Evolutionary conservation across 345 rosid genomes (phyloP), one percentile per base, ranked within the genome.

Genomic region (Citrus cavaleriei): DNA sequence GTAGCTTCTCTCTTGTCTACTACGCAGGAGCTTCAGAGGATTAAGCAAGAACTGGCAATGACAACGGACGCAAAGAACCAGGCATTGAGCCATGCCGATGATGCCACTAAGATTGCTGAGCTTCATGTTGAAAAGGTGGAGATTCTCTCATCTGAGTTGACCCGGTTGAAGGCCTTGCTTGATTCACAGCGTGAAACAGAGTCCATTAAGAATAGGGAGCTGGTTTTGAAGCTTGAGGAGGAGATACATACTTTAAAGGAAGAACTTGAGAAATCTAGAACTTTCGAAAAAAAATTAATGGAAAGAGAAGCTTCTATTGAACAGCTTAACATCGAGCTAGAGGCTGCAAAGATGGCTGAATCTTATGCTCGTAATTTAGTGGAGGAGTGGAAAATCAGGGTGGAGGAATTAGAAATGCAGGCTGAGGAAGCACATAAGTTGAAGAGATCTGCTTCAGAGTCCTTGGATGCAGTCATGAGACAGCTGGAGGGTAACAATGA

Each of bases 41-140:
- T 88, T 77, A 93, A 89, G 77, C 90, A 91, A 78, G 99, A 94
- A 71, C 80, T 94, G 72, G 87, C 84, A 75, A 86, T 82, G 89
- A 88, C 91, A 37, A 85, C 79, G 63, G 99, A 93, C 64, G 93
- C 94, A 7, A 96, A 96, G 89, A 89, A 87, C 78, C 93, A 96
- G 84, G 99, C 98, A 7, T 64, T 96, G 86, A 86, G 81, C 88
- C 92, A 91, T 82, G 98, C 99, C 2, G 97, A 91, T 79, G 95
- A 94, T 73, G 97, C 97, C n/a, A 90, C 97, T 46, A 96, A 91
- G 89, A 90, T 90, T 9, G 98, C 94, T 27, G 97, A 91, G 80
- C 83, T 89, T 76, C 97, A 93, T 79, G 93, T 81, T 0, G 95
- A 91, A 72, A 93, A 94, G 84, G 95, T 83, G 78, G 97, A 94